Percentiles rank a stretch among this genome's conserved stretches.
phyloP scores from a whole-genome alignment of 192 early-diverging fungal species.

The Chytriomyces hyalinus region DNA sequence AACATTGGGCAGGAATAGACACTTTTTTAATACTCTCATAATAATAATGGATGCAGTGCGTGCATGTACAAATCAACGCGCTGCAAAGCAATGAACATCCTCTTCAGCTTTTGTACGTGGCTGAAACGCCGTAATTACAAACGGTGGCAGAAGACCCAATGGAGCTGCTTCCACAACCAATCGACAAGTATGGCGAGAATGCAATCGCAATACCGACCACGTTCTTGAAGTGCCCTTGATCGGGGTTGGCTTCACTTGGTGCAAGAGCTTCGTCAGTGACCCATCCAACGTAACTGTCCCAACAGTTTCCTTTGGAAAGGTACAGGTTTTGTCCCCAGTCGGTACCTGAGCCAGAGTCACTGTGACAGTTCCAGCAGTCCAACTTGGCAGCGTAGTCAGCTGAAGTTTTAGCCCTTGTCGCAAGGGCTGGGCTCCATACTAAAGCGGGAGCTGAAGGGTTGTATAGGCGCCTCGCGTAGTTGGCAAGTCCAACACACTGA shows the following conservation, averaged over 20 bases:
- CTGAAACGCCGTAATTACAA: conserved; percentile 20
- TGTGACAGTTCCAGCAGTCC: not conserved
- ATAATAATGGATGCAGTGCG: no score
- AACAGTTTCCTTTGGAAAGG: not conserved
- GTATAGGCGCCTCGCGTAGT: conserved; percentile 10
- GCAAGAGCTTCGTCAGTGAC: conserved; percentile 24
- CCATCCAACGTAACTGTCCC: conserved; percentile 6
- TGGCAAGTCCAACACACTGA: not conserved
- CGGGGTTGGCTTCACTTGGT: not conserved
- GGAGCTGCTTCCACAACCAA: not conserved
- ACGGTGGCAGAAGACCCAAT: not conserved
- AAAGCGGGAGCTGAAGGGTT: not conserved
- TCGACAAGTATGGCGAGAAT: not conserved
- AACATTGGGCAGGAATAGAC: no score
- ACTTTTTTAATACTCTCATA: no score
- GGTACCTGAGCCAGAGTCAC: not conserved
- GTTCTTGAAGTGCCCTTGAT: conserved; percentile 4
- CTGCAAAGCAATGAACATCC: no score
- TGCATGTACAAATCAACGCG: no score
- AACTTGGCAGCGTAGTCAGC: not conserved
- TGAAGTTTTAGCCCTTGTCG: no score
- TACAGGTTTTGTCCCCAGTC: conserved; percentile 16
- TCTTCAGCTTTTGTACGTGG: no score
- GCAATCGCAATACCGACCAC: not conserved
- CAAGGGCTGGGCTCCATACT: not conserved